These are phyloP conservation scores for Suillus placidus DNA, from an alignment of 768 basidiomycete genomes.

Conservation along the genomic window DNA sequence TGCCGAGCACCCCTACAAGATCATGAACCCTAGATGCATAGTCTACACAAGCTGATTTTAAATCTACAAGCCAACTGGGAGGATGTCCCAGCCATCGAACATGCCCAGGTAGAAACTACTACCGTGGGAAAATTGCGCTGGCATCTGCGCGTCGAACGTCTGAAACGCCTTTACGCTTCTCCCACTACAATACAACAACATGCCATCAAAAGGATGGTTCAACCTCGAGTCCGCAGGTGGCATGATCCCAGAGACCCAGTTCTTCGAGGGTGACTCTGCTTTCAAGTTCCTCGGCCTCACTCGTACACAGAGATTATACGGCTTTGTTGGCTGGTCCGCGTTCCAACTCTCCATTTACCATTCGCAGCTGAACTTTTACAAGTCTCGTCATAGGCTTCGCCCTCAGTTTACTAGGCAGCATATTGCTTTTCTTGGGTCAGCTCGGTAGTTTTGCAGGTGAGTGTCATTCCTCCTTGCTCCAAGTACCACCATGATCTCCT, in stretches of 20 bases:
- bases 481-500: constrained; percentile 8
- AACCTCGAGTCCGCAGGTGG: constrained; percentile 73
- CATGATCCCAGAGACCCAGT: constrained; percentile 73
- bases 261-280: constrained; percentile 89
- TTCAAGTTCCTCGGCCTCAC: constrained; percentile 81
- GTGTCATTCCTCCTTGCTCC: constrained; percentile 29
- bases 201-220: constrained; percentile 79
- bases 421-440: constrained; percentile 74
- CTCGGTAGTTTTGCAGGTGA: constrained; percentile 73
- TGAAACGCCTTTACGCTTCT: too few species aligned
- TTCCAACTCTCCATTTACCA: not conserved
- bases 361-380: constrained; percentile 1
- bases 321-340: constrained; percentile 80
- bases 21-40: too few species aligned
- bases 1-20: too few species aligned
- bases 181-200: constrained; percentile 18
- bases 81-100: too few species aligned
- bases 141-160: not conserved
- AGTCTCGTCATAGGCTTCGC: constrained; percentile 79
- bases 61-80: too few species aligned
- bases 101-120: too few species aligned
- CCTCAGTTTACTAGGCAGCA: constrained; percentile 76
- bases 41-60: too few species aligned
- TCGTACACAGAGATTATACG: constrained; percentile 80
- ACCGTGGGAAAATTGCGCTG: not conserved